A percentile compares a stretch with the other conserved stretches of the same genome.
phyloP scores from a whole-genome alignment of 73 alveolate genomes.

The Loxodes magnus region DNA sequence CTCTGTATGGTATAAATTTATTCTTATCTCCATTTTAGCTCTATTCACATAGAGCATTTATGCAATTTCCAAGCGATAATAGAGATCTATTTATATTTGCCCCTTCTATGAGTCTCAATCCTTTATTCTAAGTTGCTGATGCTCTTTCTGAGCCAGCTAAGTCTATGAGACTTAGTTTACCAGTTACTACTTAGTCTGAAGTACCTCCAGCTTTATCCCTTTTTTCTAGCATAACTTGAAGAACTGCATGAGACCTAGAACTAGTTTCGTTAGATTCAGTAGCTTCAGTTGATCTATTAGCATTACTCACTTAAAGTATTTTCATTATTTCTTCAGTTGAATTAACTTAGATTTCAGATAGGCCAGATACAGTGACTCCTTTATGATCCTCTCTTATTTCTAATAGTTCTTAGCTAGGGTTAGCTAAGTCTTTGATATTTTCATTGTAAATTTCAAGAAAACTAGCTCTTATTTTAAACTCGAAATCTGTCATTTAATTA shows the following conservation, averaged over 20 bases:
- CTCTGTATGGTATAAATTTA: constrained; percentile 97
- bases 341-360: constrained; percentile 60
- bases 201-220: constrained; percentile 74
- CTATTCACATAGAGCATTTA: constrained; percentile 94
- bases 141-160: constrained; percentile 99
- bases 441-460: constrained; percentile 67
- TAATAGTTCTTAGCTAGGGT: constrained; percentile 44
- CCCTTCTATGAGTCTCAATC: constrained; percentile 93
- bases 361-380: constrained; percentile 78
- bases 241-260: constrained; percentile 89
- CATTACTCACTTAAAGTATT: constrained; percentile 83
- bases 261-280: constrained; percentile 98
- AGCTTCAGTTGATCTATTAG: constrained; percentile 95
- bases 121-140: constrained; percentile 94
- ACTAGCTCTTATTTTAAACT: constrained; percentile 61
- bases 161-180: constrained; percentile 94
- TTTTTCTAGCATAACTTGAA: constrained; percentile 69
- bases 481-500: constrained; percentile 50
- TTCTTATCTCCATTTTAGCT: constrained; percentile 58
- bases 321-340: constrained; percentile 73
- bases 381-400: constrained; percentile 88
- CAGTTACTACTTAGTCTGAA: constrained; percentile 55
- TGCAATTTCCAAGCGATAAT: constrained; percentile 97
- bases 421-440: constrained; percentile 71
- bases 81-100: constrained; percentile 92